Evolutionary conservation across 176 grass and related monocot genomes (phyloP).

Genomic region (Calamus simplicifolius): DNA sequence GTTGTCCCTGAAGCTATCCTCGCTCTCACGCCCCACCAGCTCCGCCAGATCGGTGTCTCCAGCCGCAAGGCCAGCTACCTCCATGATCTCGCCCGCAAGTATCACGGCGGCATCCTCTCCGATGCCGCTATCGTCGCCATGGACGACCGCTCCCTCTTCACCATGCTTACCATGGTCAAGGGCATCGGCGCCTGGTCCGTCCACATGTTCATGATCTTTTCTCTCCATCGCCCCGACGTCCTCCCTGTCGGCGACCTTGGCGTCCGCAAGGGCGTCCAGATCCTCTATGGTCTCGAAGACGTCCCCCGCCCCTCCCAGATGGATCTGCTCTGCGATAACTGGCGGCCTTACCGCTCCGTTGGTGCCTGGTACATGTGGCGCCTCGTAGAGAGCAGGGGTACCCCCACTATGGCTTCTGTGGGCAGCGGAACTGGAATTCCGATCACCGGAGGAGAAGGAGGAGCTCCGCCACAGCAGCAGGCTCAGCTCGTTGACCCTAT

Average conservation of each 20-base stretch:
- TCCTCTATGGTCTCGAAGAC: conserved; percentile 34
- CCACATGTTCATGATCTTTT: conserved; percentile 85
- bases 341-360: conserved; percentile 53
- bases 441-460: too few species aligned
- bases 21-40: conserved; percentile 36
- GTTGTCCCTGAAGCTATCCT: conserved; percentile 38
- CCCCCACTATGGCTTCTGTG: conserved; percentile 1
- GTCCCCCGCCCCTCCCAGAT: conserved; percentile 52
- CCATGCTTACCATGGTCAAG: conserved; percentile 33
- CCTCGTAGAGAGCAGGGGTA: conserved; percentile 41
- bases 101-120: conserved; percentile 36
- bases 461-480: conserved; percentile 1
- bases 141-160: conserved; percentile 19
- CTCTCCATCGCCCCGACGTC: conserved; percentile 56
- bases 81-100: conserved; percentile 26
- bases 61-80: conserved; percentile 27
- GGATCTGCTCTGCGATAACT: conserved; percentile 33
- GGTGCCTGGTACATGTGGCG: conserved; percentile 78
- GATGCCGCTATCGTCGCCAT: conserved; percentile 29
- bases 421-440: too few species aligned
- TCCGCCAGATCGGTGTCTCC: conserved; percentile 52
- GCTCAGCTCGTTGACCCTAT: conserved; percentile 46
- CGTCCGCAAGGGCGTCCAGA: conserved; percentile 65
- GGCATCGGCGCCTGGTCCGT: conserved; percentile 56
- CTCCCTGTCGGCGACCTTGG: conserved; percentile 55